Evolutionary conservation across 2,329 filamentous ascomycete genomes (phyloP).

Genomic region (Aspergillus quadrilineatus): DNA sequence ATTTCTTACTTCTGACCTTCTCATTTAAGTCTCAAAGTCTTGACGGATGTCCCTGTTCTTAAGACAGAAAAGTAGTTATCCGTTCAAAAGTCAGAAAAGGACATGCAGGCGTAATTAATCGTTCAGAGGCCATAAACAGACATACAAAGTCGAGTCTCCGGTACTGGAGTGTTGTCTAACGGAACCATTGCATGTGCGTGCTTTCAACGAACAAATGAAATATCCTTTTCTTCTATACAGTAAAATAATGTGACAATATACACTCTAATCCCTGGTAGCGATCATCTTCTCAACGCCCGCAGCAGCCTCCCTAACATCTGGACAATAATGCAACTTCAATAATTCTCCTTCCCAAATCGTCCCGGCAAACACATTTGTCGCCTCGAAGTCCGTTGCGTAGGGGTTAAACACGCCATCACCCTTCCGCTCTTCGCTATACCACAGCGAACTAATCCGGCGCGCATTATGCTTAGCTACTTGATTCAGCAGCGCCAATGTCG

Average conservation of each 20-base stretch:
- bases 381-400: constrained; percentile 70
- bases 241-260: not conserved
- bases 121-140: not conserved
- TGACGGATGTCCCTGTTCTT: no score
- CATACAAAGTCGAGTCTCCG: not conserved
- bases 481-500: constrained; percentile 72
- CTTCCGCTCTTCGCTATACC: constrained; percentile 90
- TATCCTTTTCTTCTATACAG: not conserved
- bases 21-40: not conserved
- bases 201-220: not conserved
- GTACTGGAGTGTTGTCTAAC: not conserved
- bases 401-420: constrained; percentile 86
- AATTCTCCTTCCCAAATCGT: constrained; percentile 95
- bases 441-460: constrained; percentile 78
- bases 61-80: no score
- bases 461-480: constrained; percentile 79
- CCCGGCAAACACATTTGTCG: constrained; percentile 83
- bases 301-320: constrained; percentile 75
- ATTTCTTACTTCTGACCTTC: not conserved
- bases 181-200: not conserved
- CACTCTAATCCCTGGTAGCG: constrained; percentile 21
- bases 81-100: no score
- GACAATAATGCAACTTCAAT: constrained; percentile 79
- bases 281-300: constrained; percentile 68
- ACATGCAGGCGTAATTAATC: not conserved